phyloP scores from a whole-genome alignment of 129 eudicot species.

The Arctium lappa region DNA sequence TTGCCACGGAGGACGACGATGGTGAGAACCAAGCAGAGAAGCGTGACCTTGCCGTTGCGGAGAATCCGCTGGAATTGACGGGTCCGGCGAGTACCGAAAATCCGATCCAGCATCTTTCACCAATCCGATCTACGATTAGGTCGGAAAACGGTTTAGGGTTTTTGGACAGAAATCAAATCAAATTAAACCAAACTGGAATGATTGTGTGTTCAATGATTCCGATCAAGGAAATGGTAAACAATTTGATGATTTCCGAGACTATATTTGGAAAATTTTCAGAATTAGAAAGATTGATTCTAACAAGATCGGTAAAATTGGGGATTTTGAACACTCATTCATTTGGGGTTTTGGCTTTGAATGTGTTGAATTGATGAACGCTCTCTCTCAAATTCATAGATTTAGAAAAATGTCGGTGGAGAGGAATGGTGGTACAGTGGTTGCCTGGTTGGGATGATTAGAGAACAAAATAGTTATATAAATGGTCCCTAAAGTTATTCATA shows the following conservation, averaged over 20 bases:
- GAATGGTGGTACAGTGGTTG: slow-evolving; percentile 24
- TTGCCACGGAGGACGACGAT: slow-evolving; percentile 64
- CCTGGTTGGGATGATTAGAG: slow-evolving; percentile 26
- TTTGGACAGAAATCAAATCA: neutral
- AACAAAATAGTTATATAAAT: neutral
- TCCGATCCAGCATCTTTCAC: slow-evolving; percentile 48
- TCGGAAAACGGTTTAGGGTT: slow-evolving; percentile 2
- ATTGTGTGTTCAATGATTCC: neutral
- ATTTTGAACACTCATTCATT: neutral
- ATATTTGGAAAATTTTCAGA: neutral
- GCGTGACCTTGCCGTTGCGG: slow-evolving; percentile 63
- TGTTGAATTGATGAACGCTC: slow-evolving; percentile 13
- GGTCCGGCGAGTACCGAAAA: slow-evolving; percentile 50
- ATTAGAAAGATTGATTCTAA: neutral
- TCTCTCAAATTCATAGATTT: slow-evolving; percentile 5
- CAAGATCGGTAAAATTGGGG: neutral
- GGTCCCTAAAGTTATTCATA: slow-evolving; percentile 8
- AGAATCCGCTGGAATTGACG: slow-evolving; percentile 54
- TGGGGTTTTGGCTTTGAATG: slow-evolving; percentile 19
- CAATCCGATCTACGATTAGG: slow-evolving; percentile 12
- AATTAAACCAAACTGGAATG: neutral
- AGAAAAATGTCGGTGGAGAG: slow-evolving; percentile 39
- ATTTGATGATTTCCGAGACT: neutral
- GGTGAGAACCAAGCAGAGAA: slow-evolving; percentile 62
- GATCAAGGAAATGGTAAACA: neutral